These are phyloP conservation scores for Xanthoceras sorbifolium DNA, from an alignment of 345 rosid genomes.

Conservation along the genomic window DNA sequence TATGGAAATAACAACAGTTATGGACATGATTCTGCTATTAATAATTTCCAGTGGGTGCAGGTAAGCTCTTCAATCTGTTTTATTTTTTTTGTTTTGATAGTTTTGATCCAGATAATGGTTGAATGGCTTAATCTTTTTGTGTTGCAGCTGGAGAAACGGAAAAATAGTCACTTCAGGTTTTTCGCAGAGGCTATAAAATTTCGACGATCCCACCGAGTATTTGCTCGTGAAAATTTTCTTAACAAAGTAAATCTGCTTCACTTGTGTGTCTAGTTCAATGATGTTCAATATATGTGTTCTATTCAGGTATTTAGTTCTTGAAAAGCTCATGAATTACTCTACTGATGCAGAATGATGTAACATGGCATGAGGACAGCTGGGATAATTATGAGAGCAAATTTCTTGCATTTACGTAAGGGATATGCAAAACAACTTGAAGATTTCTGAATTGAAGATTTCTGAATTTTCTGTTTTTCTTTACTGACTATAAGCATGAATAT, in stretches of 20 bases:
- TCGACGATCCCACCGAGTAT: constrained; percentile 47
- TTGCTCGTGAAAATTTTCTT: constrained; percentile 67
- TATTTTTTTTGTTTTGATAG: background rate
- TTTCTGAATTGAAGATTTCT: no score
- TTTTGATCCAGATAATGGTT: constrained; percentile 8
- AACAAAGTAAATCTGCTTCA: constrained; percentile 43
- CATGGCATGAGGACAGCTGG: constrained; percentile 98
- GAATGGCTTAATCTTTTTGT: constrained; percentile 15
- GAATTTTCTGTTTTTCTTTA: no score
- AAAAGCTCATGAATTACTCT: constrained; percentile 20
- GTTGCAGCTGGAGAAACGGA: constrained; percentile 58
- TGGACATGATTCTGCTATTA: constrained; percentile 83
- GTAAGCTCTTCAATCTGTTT: constrained; percentile 32
- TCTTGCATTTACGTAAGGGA: constrained; percentile 86
- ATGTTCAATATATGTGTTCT: background rate
- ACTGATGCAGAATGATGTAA: constrained; percentile 61
- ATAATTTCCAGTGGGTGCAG: constrained; percentile 83
- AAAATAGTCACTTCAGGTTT: constrained; percentile 67
- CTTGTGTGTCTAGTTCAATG: background rate
- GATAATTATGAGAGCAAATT: constrained; percentile 83
- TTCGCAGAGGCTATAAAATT: constrained; percentile 77
- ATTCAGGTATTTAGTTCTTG: background rate
- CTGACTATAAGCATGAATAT: no score
- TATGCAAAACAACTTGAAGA: background rate
- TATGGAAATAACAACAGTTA: constrained; percentile 94